Conservation (phyloP, 2,329 filamentous ascomycete genomes). For the Pseudogymnoascus sp. region DNA sequence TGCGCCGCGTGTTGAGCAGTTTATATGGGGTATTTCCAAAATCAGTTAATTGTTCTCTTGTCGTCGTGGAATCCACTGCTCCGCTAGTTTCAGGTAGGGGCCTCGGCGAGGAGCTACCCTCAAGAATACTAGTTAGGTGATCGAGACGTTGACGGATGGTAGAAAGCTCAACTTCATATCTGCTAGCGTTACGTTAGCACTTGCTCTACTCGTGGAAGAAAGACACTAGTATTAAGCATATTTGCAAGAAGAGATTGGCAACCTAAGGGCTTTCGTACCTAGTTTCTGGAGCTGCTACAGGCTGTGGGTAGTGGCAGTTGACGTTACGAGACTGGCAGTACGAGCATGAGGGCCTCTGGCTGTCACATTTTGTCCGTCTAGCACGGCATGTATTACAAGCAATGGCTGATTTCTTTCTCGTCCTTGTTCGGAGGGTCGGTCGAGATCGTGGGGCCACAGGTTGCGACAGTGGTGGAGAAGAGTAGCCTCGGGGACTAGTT, state of each 20-base stretch:
- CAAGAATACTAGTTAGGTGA: neutral
- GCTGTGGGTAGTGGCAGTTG: neutral
- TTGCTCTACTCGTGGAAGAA: neutral
- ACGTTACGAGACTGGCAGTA: conserved; percentile 11
- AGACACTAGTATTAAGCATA: neutral
- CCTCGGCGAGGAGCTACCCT: neutral
- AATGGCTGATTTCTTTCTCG: conserved; percentile 12
- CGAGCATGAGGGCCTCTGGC: conserved; percentile 15
- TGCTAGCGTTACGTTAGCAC: neutral
- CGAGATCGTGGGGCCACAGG: neutral
- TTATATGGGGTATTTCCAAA: neutral
- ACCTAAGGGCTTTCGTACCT: neutral
- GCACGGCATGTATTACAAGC: conserved; percentile 17
- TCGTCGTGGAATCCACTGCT: neutral
- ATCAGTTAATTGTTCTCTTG: neutral
- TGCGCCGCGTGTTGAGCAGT: neutral
- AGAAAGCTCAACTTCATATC: neutral
- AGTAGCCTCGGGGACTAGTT: neutral
- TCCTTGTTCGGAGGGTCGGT: neutral
- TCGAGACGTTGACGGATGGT: neutral
- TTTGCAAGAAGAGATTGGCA: neutral
- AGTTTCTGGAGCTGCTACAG: neutral
- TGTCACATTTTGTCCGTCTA: conserved; percentile 19
- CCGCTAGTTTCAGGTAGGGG: neutral
- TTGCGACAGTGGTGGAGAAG: neutral